Evolutionary conservation across 257 asterid species (phyloP).

Genomic region (Ballota nigra): DNA sequence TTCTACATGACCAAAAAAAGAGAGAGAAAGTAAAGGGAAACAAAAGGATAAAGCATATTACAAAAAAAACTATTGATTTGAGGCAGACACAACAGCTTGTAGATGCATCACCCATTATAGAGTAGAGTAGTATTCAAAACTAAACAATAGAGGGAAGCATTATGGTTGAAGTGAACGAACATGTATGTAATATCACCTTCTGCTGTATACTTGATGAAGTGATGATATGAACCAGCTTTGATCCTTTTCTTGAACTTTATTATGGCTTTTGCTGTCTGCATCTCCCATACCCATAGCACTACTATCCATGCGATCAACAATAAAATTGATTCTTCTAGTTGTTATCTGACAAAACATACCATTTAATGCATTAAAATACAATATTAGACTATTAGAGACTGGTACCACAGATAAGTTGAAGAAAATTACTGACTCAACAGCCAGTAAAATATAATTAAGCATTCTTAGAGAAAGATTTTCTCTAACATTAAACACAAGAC

Average conservation of each 20-base stretch:
- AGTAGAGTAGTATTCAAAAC: not conserved
- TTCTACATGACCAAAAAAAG: not conserved
- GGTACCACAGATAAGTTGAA: conserved; percentile 13
- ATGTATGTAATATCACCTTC: conserved; percentile 64
- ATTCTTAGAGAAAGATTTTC: not conserved
- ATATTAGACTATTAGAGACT: conserved; percentile 14
- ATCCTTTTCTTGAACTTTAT: conserved; percentile 75
- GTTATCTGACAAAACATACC: conserved; percentile 65
- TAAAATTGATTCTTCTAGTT: conserved; percentile 83
- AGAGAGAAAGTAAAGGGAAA: not conserved
- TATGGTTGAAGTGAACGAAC: conserved; percentile 20
- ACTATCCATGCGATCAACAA: conserved; percentile 66
- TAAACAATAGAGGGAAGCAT: conserved; percentile 19
- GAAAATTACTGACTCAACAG: too few species aligned
- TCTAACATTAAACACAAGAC: not conserved
- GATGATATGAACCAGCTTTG: conserved; percentile 90
- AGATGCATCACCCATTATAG: conserved; percentile 8
- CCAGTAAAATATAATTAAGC: conserved; percentile 11
- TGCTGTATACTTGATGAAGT: conserved; percentile 95
- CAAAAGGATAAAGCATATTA: conserved; percentile 11
- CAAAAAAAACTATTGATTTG: not conserved
- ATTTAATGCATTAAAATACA: conserved; percentile 19
- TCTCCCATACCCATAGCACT: conserved; percentile 42
- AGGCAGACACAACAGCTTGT: conserved; percentile 14
- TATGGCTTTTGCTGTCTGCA: conserved; percentile 46